Percentiles rank a stretch among this genome's conserved stretches.
Conservation (phyloP, 345 rosid genomes). For the Mallotus nudiflorus region DNA sequence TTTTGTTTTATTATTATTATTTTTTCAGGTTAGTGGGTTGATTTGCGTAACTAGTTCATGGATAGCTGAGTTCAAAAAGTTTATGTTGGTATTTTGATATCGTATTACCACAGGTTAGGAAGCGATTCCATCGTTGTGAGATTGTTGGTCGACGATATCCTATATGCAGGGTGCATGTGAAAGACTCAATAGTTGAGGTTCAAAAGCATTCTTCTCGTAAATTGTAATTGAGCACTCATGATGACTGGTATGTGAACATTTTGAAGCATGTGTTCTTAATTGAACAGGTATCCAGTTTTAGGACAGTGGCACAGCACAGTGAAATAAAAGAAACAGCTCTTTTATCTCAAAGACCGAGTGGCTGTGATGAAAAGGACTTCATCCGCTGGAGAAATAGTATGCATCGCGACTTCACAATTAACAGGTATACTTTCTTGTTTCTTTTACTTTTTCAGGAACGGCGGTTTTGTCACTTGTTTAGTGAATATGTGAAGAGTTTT, state of each 20-base stretch:
- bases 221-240: not conserved
- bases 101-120: conserved; percentile 48
- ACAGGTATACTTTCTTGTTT: conserved; percentile 51
- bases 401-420: conserved; percentile 87
- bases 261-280: not conserved
- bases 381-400: conserved; percentile 76
- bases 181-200: conserved; percentile 74
- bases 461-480: not conserved
- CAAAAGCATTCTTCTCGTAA: conserved; percentile 9
- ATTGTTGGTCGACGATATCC: conserved; percentile 83
- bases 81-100: conserved; percentile 14
- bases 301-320: conserved; percentile 48
- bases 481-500: not conserved
- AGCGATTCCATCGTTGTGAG: conserved; percentile 43
- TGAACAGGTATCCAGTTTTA: conserved; percentile 83
- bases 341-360: conserved; percentile 34
- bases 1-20: not conserved
- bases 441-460: not conserved
- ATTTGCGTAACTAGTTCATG: not conserved
- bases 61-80: not conserved
- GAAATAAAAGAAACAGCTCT: conserved; percentile 36
- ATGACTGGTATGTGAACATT: not conserved
- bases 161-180: conserved; percentile 65
- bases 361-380: conserved; percentile 51
- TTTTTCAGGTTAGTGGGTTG: not conserved